These are phyloP conservation scores for Fusarium sp. DNA, from an alignment of 2,329 filamentous ascomycete genomes.

Conservation along the genomic window DNA sequence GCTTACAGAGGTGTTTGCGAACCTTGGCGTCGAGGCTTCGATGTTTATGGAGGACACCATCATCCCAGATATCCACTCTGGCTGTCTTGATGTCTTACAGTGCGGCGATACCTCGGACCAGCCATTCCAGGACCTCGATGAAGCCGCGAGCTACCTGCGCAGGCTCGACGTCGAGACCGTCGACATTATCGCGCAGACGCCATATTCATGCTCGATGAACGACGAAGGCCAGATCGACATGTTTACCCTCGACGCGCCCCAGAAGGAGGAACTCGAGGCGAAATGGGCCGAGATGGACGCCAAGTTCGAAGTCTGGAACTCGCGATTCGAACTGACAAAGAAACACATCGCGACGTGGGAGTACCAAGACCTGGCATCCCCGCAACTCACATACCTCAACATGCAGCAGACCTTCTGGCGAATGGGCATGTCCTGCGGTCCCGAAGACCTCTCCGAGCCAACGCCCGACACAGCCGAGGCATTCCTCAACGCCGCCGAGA, in stretches of 20 bases:
- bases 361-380: neutral
- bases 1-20: constrained; percentile 36
- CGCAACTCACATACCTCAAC: constrained; percentile 5
- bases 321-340: constrained; percentile 27
- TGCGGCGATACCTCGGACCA: neutral
- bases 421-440: neutral
- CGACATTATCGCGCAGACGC: neutral
- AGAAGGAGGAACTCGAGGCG: neutral
- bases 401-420: constrained; percentile 26
- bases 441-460: neutral
- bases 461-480: neutral
- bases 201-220: neutral
- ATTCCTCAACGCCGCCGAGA: constrained; percentile 17
- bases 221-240: neutral
- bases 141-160: constrained; percentile 19
- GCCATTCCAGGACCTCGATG: constrained; percentile 32
- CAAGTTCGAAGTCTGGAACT: constrained; percentile 1
- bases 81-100: neutral
- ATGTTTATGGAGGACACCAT: constrained; percentile 32
- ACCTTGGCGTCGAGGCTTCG: constrained; percentile 31
- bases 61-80: constrained; percentile 4
- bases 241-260: neutral
- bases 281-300: neutral
- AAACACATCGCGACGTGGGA: neutral
- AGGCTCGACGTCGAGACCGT: constrained; percentile 19